Conservation (phyloP, 805 yeast species). For the Barnettozyma sucrosica region DNA sequence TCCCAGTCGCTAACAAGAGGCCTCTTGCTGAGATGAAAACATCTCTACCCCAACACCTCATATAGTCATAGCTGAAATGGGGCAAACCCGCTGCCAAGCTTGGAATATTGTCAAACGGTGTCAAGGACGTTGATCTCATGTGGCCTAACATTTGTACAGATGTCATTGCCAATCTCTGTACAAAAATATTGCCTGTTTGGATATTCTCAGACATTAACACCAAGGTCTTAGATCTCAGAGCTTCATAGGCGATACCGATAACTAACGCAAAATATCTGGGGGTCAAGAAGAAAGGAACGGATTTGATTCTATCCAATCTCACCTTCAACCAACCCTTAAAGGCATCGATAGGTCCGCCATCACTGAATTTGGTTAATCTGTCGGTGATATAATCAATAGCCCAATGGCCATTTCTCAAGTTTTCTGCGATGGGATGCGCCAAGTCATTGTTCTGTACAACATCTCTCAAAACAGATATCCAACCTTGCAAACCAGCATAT, state of each 20-base stretch:
- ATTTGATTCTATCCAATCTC: slow-evolving; percentile 56
- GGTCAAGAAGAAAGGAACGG: slow-evolving; percentile 70
- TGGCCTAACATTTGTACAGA: slow-evolving; percentile 83
- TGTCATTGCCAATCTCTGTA: slow-evolving; percentile 72
- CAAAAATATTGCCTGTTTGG: slow-evolving; percentile 61
- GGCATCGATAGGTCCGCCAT: slow-evolving; percentile 40
- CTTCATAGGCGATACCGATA: slow-evolving; percentile 80
- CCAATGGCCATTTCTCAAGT: slow-evolving; percentile 82
- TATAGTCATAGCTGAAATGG: slow-evolving; percentile 82
- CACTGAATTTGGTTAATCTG: slow-evolving; percentile 52
- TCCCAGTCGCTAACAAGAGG: slow-evolving; percentile 65
- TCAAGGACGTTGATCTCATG: slow-evolving; percentile 68
- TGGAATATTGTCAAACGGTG: slow-evolving; percentile 57
- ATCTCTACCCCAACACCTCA: slow-evolving; percentile 99
- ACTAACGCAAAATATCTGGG: slow-evolving; percentile 85
- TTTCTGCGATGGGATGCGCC: slow-evolving; percentile 78
- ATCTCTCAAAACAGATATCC: slow-evolving; percentile 63
- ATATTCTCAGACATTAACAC: slow-evolving; percentile 47
- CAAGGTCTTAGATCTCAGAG: slow-evolving; percentile 65
- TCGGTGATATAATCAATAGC: slow-evolving; percentile 70
- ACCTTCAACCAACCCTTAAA: slow-evolving; percentile 65
- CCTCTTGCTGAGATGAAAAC: slow-evolving; percentile 88
- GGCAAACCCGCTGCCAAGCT: slow-evolving; percentile 96
- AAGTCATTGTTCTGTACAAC: slow-evolving; percentile 67
- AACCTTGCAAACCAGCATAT: slow-evolving; percentile 92